Evolutionary conservation across 1,284 basidiomycete genomes (phyloP), one percentile per base, ranked within the genome.

Genomic region (Ustilago vetiveriae): DNA sequence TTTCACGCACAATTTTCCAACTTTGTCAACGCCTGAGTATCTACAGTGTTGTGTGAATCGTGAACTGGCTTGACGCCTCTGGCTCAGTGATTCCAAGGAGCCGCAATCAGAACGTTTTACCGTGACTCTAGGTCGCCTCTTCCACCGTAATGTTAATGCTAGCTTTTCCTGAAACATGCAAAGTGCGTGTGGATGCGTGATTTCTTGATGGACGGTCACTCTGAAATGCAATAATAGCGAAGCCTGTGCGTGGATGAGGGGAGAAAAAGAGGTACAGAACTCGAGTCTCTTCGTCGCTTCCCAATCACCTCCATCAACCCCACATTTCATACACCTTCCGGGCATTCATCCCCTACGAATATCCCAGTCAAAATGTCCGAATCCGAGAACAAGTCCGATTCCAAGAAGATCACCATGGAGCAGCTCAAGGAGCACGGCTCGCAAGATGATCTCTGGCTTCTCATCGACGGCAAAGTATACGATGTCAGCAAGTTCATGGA

Each of bases 401-500:
- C 49, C 39, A 76, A 78, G 67, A 68, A 62, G 56, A 74, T 81
- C 66, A 78, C 77, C 49, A 75, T 78, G 66, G 76, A 74, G 39
- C 54, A 81, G 72, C 66, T 81, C 49, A 62, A 57, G 50, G 22
- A 79, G 66, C 80, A 81, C 77, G 70, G 60, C 52, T 51, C 57
- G 32, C 66, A 78, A 46, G 70, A 77, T 3, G 71, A 78, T 51
- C 79, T 81, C 46, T 81, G 79, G 79, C 73, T 81, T 46, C 67
- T 80, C 58, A 75, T 81, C 50, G 69, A 80, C 39, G 77, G 75
- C 54, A 76, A 81, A 56, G 95, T 98, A 58, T 98, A 98, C 86
- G 88, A 96, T 84, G 90, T 90, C 74, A 89, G 93, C 50, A 90
- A 90, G 82, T 98, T 98, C 88, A 86, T 95, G 78, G 94, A 98